Base-by-base conservation (phyloP, 208 protist genomes). In the Borovskyia barvae region DNA sequence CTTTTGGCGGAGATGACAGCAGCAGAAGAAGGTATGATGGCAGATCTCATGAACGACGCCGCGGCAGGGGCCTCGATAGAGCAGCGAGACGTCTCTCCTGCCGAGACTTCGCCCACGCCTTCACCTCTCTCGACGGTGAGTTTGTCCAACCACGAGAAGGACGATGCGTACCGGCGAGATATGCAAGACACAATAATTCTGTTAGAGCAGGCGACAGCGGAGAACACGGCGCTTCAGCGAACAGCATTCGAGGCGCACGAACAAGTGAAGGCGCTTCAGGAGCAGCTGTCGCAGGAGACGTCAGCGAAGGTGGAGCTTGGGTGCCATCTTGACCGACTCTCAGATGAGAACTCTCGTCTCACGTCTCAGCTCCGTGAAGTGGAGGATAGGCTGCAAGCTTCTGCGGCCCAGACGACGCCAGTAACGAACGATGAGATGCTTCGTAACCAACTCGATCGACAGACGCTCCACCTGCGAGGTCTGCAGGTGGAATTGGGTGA, bases 401-500 rank as follows among this genome's bases (percentile, higher is more conserved):
- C 50, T 6, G 62, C 39, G 57, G 30, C 20, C 11, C 20, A 48
- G 29, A 40, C 32, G 53, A 28, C 24, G 49, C 30, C 71, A 25
- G 51, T 48, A 11, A 48, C 74, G 43, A 59, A 80, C 53, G 71
- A 80, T 17, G 56, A 41, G 26, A 39, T 40, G 3, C 52, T 84
- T 15, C 68, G 57, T 5, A 61, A 66, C 1, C 77, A 80, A 37
- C 41, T 79, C 24, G 63, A 77, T 0, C 67, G 72, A 0, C 77
- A 84, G 40, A 75, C 64, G 9, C 25, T n/a, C 0, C 40, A 69
- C 30, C 30, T 81, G 39, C 69, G 71, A 30, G 75, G 66, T 9
- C 22, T 82, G n/a, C 69, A 63, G 12, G 71, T 41, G 2, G 66
- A 81, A 42, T 26, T 86, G 37, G 59, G 75, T 20, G 70, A 52